A percentile compares a stretch with the other conserved stretches of the same genome.
These are phyloP conservation scores for Botrytis hyacinthi DNA, from an alignment of 2,329 filamentous ascomycete genomes.

Conservation along the genomic window DNA sequence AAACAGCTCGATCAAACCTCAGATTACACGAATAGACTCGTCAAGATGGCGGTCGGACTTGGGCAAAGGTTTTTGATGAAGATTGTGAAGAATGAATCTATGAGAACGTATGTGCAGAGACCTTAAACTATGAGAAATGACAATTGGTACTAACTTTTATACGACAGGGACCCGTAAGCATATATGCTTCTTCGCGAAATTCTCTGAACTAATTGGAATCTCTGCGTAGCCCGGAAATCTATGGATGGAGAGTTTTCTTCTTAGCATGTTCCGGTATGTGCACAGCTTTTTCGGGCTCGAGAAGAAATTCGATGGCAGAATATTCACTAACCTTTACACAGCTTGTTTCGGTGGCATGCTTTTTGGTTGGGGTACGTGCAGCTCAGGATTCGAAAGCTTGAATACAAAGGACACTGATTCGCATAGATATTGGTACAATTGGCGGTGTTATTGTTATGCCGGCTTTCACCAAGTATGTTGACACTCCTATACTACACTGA, in stretches of 20 bases:
- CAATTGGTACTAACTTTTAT: not conserved
- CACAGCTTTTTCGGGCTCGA: not conserved
- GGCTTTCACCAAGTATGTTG: slow-evolving; percentile 53
- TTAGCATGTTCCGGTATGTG: slow-evolving; percentile 46
- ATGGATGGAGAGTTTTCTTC: slow-evolving; percentile 63
- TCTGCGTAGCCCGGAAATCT: slow-evolving; percentile 33
- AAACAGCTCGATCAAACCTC: not conserved
- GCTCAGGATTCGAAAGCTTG: not conserved
- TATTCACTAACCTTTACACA: slow-evolving; percentile 7
- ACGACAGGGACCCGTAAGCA: slow-evolving; percentile 16
- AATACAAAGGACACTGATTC: not conserved
- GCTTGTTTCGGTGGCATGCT: slow-evolving; percentile 67
- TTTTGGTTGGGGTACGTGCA: slow-evolving; percentile 50
- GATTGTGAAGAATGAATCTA: slow-evolving; percentile 61
- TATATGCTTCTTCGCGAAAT: not conserved
- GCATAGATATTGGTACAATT: slow-evolving; percentile 68
- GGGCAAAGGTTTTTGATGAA: slow-evolving; percentile 15
- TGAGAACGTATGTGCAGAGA: slow-evolving; percentile 48
- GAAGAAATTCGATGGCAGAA: not conserved
- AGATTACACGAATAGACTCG: not conserved
- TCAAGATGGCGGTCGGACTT: slow-evolving; percentile 5
- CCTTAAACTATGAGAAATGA: not conserved
- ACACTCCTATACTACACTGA: not conserved
- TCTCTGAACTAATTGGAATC: not conserved
- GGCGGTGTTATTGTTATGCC: slow-evolving; percentile 70